Conservation (phyloP, 2,329 filamentous ascomycete species). For the Xylaria sp. region DNA sequence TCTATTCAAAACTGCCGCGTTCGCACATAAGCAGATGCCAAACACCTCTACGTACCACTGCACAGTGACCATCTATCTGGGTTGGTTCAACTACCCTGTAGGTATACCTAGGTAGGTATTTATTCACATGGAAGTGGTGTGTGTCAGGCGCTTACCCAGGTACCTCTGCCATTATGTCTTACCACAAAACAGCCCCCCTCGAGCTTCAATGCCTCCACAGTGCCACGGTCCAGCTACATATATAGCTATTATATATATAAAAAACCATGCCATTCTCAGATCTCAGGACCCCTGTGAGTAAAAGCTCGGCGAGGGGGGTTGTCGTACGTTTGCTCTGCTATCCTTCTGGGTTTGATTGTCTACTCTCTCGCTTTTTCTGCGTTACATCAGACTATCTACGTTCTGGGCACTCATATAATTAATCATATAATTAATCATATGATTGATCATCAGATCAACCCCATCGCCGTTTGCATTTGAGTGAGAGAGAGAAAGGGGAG, state of each 20-base stretch:
- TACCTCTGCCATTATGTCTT: constrained; percentile 19
- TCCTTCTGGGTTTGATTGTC: neutral
- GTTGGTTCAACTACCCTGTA: too few species aligned
- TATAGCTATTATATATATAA: neutral
- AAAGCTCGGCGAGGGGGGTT: neutral
- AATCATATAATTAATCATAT: constrained; percentile 19
- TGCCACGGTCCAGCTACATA: neutral
- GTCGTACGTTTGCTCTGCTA: constrained; percentile 25
- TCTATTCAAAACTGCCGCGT: neutral
- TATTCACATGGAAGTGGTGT: neutral
- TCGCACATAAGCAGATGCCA: neutral
- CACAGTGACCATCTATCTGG: too few species aligned
- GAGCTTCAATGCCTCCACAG: neutral
- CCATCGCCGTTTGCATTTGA: neutral
- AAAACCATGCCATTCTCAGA: constrained; percentile 7
- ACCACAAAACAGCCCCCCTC: constrained; percentile 11
- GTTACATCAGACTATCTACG: constrained; percentile 10
- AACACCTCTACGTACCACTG: neutral
- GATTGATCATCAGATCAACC: constrained; percentile 26
- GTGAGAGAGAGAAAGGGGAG: too few species aligned
- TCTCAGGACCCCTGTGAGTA: neutral
- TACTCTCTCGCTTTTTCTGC: constrained; percentile 15
- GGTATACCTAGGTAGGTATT: too few species aligned
- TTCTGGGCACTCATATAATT: too few species aligned
- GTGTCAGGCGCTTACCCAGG: neutral